Evolutionary conservation across 208 protist genomes (phyloP).

Genomic region (Leishmania aethiopica): DNA sequence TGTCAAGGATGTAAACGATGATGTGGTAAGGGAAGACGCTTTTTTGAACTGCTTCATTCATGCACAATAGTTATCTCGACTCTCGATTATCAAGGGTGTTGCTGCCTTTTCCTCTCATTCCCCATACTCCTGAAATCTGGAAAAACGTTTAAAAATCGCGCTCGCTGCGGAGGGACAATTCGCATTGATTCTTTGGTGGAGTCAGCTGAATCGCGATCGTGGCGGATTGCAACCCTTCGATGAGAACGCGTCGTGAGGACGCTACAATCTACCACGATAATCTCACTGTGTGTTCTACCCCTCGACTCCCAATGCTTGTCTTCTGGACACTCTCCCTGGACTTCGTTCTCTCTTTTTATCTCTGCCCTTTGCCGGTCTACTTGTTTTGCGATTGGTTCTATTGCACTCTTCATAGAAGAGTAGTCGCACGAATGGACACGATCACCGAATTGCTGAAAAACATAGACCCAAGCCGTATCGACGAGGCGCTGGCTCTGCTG

Average conservation of each 20-base stretch:
- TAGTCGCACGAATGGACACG: constrained; percentile 22
- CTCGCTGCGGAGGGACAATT: not conserved
- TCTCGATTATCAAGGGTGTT: too few relatives aligned
- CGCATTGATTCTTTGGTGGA: not conserved
- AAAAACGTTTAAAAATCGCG: not conserved
- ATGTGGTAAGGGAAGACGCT: constrained; percentile 22
- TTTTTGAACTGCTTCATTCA: constrained; percentile 25
- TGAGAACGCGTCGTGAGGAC: not conserved
- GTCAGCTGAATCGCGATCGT: not conserved
- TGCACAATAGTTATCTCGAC: constrained; percentile 15
- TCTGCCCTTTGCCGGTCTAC: not conserved
- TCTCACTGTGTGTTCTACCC: not conserved
- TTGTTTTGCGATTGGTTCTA: not conserved
- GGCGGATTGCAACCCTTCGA: not conserved
- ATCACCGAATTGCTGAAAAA: constrained; percentile 29
- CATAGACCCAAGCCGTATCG: constrained; percentile 36
- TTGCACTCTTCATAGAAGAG: constrained; percentile 3
- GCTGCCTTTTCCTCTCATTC: not conserved
- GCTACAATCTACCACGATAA: not conserved
- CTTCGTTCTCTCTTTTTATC: not conserved
- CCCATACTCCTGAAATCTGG: not conserved
- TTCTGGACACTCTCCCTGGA: not conserved
- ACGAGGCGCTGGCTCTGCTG: constrained; percentile 34
- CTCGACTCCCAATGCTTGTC: not conserved
- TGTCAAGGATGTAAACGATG: constrained; percentile 10